Base-by-base conservation (phyloP, 2,329 filamentous ascomycete species). In the Pseudogymnoascus sp. region DNA sequence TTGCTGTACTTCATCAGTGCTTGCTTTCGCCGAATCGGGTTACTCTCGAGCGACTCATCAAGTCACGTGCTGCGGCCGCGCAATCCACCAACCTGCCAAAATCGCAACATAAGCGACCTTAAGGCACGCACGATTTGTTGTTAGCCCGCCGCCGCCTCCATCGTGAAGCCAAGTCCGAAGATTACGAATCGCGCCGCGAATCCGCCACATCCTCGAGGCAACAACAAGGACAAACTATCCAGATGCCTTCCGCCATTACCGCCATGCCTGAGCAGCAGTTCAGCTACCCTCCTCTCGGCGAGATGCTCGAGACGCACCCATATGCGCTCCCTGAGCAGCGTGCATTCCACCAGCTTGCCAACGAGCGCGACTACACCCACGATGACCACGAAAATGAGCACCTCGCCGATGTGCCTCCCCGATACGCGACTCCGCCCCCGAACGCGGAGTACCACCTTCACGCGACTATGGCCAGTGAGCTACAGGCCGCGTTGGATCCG, bases 401-500 rank as follows among this genome's bases (percentile, higher is more conserved):
- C 66, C 68, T 41, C 68, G 69, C 53, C 72, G 70, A 60, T 40
- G 68, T 68, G 12, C 65, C 68, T 37, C 67, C 70, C 2, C 68
- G 71, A 43, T 75, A 73, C 46, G 67, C 68, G 33, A 40, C 65
- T 24, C 70, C 69, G 22, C 37, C 65, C 12, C 63, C 69, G n/a
- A 16, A 62, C 64, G 8, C 65, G 65, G 31, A 67, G 65, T 38
- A 59, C 41, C 38, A 65, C 19, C 37, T 66, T 72, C 41, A 68
- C 70, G 16, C 62, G 72, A 50, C 62, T 59, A 53, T 50, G 63
- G 28, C 46, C 53, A 40, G 65, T 67, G 53, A 40, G 19, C 43
- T 56, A 12, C 46, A 70, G 70, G 62, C 63, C 71, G 43, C 66
- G 65, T 33, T 62, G 59, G 41, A 65, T 35, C 28, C 62, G 26